These are phyloP conservation scores for Penicillium nordicum DNA, from an alignment of 2,329 filamentous ascomycete genomes.

Conservation along the genomic window DNA sequence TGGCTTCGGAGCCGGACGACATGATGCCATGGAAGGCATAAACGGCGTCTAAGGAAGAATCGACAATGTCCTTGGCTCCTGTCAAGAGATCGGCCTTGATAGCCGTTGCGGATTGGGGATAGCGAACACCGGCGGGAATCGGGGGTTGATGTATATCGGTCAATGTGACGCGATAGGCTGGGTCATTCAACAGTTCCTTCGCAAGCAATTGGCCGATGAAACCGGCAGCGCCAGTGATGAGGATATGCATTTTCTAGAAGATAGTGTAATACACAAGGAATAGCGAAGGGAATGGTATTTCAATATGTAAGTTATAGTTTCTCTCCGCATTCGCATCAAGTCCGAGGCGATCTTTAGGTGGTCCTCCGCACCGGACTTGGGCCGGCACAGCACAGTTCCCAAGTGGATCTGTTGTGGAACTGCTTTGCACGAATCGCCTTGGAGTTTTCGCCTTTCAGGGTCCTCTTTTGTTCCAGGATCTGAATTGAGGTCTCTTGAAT, in stretches of 20 bases:
- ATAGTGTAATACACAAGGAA: background rate
- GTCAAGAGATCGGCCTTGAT: constrained; percentile 54
- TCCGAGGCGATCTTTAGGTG: constrained; percentile 26
- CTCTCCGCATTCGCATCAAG: constrained; percentile 38
- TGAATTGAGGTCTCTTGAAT: background rate
- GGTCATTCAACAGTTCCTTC: constrained; percentile 51
- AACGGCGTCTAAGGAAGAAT: constrained; percentile 49
- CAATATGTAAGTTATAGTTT: constrained; percentile 11
- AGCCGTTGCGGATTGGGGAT: constrained; percentile 51
- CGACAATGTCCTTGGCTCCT: constrained; percentile 38
- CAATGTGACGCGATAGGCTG: constrained; percentile 50
- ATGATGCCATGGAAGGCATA: constrained; percentile 67
- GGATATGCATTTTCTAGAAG: constrained; percentile 44
- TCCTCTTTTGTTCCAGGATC: background rate
- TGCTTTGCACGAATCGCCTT: constrained; percentile 5
- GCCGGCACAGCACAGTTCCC: constrained; percentile 7
- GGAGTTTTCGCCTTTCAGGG: background rate
- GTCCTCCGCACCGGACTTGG: constrained; percentile 34
- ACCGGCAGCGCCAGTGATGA: constrained; percentile 63
- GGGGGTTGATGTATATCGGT: constrained; percentile 57
- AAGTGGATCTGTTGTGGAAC: constrained; percentile 13
- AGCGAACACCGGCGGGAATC: constrained; percentile 47
- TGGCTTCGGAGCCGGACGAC: constrained; percentile 61
- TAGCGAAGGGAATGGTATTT: background rate
- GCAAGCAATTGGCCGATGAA: constrained; percentile 63